Evolutionary conservation across 768 basidiomycete genomes (phyloP).

Genomic region (Boletus sp.): DNA sequence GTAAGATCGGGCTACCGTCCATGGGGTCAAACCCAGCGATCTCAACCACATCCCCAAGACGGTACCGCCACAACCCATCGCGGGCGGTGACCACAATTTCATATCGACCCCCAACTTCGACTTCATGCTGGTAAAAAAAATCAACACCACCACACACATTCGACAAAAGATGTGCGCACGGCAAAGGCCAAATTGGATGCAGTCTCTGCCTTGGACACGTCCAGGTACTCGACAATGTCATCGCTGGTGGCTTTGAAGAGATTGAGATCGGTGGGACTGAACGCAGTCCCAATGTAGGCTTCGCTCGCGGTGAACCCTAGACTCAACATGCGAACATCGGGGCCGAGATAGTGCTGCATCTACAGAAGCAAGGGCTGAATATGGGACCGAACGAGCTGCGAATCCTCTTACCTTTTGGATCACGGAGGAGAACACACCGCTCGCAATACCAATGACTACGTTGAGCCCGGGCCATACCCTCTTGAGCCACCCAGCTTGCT

Average conservation of each 20-base stretch:
- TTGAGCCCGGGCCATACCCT: slow-evolving; percentile 12
- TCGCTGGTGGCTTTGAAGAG: slow-evolving; percentile 16
- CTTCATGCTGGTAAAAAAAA: slow-evolving; percentile 11
- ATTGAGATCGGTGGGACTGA: slow-evolving; percentile 4
- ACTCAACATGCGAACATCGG: slow-evolving; percentile 11
- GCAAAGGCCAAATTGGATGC: slow-evolving; percentile 11
- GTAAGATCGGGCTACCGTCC: slow-evolving; percentile 20
- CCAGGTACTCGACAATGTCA: slow-evolving; percentile 21
- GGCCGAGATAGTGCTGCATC: slow-evolving; percentile 14
- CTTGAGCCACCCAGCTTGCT: slow-evolving; percentile 17
- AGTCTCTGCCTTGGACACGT: slow-evolving; percentile 9
- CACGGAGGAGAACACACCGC: slow-evolving; percentile 13
- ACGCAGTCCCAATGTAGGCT: slow-evolving; percentile 14
- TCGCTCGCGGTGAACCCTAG: slow-evolving; percentile 18
- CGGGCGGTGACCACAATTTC: slow-evolving; percentile 20
- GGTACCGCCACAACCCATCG: slow-evolving; percentile 24
- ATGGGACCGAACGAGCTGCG: background rate
- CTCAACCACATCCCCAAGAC: slow-evolving; percentile 21
- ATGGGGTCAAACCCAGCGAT: slow-evolving; percentile 14
- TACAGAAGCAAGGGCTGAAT: background rate
- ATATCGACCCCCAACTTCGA: slow-evolving; percentile 13
- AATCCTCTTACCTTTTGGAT: slow-evolving; percentile 12
- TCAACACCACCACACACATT: background rate
- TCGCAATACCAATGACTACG: slow-evolving; percentile 16
- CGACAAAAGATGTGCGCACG: background rate